Evolutionary conservation across 148 eudicot genomes (phyloP), one percentile per base, ranked within the genome.

Genomic region (Talinum fruticosum): DNA sequence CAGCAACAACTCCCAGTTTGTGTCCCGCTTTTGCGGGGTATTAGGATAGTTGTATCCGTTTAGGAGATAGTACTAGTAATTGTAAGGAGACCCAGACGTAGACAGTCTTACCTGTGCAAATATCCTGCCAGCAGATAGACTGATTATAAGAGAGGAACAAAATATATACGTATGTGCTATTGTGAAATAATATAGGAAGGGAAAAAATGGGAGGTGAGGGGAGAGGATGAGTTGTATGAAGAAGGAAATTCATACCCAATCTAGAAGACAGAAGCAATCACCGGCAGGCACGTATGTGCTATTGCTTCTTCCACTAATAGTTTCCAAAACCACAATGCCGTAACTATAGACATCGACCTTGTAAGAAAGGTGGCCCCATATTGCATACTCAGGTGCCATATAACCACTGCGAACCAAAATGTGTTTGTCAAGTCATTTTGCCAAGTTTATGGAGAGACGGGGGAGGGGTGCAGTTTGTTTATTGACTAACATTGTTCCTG

Each of bases 281-380:
- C 82, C 87, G 28, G 66, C 69, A 19, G 89, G 87, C 5, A 81
- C 84, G 44, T 86, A 87, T 33, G 45, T 81, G 85, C 80, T 87
- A 73, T 90, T 92, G 81, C 87, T 79, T 75, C 84, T 92, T 73
- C 94, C 94, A 21, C 89, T 79, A 69, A 87, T 85, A 41, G 88
- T 86, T 79, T 92, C 97, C 82, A 92, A 71, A 61, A 86, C 84
- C 57, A 90, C 87, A n/a, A 90, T 79, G 12, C 94, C 97, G 77
- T 86, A 92, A 78, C 94, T 90, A 76, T 92, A 92, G 14, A 92
- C 89, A 79, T 92, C 97, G 38, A 90, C 97, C 82, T 92, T 92
- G 85, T 84, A 38, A 49, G 91, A 86, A 53, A 92, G 86, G 78
- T 86, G 83, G 78, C 97, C 97, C 92, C 92, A 92, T 51, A 90